Percentiles rank a stretch among this genome's conserved stretches.
These are phyloP conservation scores for Rhynchosporium secalis DNA, from an alignment of 2,329 filamentous ascomycete species.

Conservation along the genomic window DNA sequence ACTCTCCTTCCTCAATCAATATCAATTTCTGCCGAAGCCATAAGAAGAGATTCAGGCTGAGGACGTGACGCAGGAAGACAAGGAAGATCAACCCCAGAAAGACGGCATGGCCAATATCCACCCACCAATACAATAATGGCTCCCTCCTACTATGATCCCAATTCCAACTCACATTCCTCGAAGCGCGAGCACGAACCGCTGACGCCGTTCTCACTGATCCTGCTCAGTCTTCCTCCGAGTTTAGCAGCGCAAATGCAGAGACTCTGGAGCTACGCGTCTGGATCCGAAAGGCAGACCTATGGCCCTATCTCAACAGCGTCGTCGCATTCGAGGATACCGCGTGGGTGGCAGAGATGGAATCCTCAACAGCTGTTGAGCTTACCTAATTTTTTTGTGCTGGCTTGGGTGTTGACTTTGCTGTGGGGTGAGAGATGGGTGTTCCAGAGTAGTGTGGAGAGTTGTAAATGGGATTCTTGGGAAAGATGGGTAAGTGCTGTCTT, in stretches of 20 bases:
- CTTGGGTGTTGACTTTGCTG: conserved; percentile 78
- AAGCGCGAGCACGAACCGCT: conserved; percentile 35
- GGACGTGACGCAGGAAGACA: neutral
- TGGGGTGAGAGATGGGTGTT: conserved; percentile 87
- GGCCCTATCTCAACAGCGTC: conserved; percentile 23
- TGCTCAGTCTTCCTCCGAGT: conserved; percentile 29
- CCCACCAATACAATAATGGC: conserved; percentile 22
- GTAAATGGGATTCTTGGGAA: conserved; percentile 88
- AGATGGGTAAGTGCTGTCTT: conserved; percentile 68
- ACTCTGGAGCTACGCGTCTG: conserved; percentile 25
- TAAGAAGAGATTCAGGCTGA: neutral
- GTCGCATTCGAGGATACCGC: conserved; percentile 20
- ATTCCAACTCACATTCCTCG: conserved; percentile 22
- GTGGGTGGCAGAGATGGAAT: conserved; percentile 46
- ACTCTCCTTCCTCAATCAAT: neutral
- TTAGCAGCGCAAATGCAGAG: conserved; percentile 31
- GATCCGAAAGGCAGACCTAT: conserved; percentile 1
- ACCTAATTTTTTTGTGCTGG: conserved; percentile 63
- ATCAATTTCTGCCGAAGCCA: neutral
- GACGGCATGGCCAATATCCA: conserved; percentile 26
- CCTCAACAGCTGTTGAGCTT: conserved; percentile 58
- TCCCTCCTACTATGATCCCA: conserved; percentile 30
- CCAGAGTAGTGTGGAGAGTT: conserved; percentile 65
- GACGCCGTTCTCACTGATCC: conserved; percentile 32
- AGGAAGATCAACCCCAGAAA: neutral